These are phyloP conservation scores for Mortierella hygrophila DNA, from an alignment of 192 early-diverging fungal genomes.

Conservation along the genomic window DNA sequence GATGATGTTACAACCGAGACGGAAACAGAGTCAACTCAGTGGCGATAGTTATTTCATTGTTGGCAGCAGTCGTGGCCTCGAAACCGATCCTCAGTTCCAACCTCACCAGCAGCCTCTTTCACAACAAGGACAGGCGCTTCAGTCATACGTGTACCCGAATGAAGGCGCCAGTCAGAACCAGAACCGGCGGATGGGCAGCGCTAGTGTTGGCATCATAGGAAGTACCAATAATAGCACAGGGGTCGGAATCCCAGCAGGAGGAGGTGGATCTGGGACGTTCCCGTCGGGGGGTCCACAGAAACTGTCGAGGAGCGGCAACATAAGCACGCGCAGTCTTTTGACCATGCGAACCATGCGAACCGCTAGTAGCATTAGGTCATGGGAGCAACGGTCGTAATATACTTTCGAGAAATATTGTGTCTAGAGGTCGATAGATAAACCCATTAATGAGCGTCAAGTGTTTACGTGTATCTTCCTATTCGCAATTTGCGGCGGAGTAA, in stretches of 20 bases:
- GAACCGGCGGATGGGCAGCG: background rate
- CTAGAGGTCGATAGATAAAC: too few species aligned
- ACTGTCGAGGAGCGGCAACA: conserved; percentile 14
- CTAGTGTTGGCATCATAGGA: background rate
- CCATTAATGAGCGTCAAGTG: too few species aligned
- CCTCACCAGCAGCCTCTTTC: background rate
- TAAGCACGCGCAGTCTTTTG: conserved; percentile 27
- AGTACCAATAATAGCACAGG: background rate
- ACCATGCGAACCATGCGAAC: conserved; percentile 36
- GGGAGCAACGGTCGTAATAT: background rate
- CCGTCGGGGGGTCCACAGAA: background rate
- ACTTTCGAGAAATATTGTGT: background rate
- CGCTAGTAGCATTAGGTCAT: conserved; percentile 9
- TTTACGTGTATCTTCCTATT: too few species aligned
- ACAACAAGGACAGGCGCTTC: background rate
- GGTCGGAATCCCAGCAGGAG: background rate
- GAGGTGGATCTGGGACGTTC: background rate
- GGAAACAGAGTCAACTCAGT: conserved; percentile 22
- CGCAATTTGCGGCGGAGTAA: too few species aligned
- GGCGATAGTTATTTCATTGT: conserved; percentile 29
- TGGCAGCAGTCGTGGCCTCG: background rate
- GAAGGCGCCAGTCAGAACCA: background rate
- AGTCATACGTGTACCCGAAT: background rate
- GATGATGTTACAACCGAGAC: background rate
- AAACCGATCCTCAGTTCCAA: background rate